Conservation (phyloP, 2,329 filamentous ascomycete species). For the Cercospora zeae-maydis region DNA sequence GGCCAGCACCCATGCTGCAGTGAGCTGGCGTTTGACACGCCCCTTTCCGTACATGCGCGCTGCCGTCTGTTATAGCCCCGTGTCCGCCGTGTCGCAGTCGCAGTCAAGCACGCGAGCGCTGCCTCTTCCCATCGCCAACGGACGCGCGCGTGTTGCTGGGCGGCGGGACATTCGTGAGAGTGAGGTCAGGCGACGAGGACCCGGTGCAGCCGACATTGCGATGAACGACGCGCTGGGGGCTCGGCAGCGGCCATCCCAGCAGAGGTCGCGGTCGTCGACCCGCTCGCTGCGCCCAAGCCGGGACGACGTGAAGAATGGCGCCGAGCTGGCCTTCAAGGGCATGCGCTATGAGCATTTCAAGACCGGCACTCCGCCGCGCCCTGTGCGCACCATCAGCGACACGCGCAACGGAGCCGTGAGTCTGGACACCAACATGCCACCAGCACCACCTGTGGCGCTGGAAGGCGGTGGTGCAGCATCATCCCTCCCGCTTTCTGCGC, state of each 20-base stretch:
- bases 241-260: not conserved
- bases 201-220: not conserved
- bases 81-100: not conserved
- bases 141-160: not conserved
- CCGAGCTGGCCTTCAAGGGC: not conserved
- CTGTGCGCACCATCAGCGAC: constrained; percentile 5
- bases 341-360: constrained; percentile 15
- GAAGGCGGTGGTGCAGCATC: not conserved
- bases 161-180: no score
- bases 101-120: not conserved
- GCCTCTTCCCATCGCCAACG: not conserved
- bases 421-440: constrained; percentile 1
- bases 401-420: not conserved
- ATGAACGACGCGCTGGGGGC: constrained; percentile 2
- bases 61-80: not conserved
- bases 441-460: not conserved
- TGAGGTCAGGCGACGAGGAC: not conserved
- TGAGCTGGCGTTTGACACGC: constrained; percentile 2
- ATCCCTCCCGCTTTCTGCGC: not conserved
- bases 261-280: not conserved
- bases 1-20: constrained; percentile 4
- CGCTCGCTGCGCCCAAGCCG: not conserved
- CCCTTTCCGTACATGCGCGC: constrained; percentile 11
- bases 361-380: constrained; percentile 6
- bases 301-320: not conserved